phyloP scores from a whole-genome alignment of 371 early-diverging fungal species.

The Fennellomyces sp. region DNA sequence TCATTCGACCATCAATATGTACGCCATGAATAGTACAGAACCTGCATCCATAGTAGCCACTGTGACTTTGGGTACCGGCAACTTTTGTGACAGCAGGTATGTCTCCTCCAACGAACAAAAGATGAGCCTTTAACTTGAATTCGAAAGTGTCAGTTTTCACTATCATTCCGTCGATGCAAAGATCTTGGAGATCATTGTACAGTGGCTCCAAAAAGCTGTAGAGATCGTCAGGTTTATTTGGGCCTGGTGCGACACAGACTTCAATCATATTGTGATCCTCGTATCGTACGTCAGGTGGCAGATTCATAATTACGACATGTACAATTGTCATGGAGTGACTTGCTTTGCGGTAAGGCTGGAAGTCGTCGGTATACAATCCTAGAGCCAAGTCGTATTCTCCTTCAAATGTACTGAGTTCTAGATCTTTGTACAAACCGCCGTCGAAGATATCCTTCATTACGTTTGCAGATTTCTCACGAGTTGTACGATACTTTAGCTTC shows the following conservation, averaged over 20 bases:
- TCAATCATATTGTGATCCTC: not conserved
- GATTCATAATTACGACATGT: not conserved
- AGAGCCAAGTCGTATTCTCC: not conserved
- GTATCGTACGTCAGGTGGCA: not conserved
- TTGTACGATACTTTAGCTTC: no score
- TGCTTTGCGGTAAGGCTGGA: not conserved
- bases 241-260: not conserved
- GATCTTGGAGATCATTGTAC: not conserved
- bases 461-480: no score
- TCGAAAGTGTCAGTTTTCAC: not conserved
- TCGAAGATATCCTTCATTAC: no score
- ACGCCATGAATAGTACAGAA: not conserved
- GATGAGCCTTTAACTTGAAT: not conserved
- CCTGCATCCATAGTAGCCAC: not conserved
- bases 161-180: no score
- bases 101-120: not conserved
- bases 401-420: no score
- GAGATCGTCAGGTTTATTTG: not conserved
- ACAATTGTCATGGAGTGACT: not conserved
- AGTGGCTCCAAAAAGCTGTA: not conserved
- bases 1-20: no score
- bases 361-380: not conserved
- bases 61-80: not conserved
- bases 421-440: no score
- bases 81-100: not conserved